These are phyloP conservation scores for Talaromyces pinophilus DNA, from an alignment of 2,329 filamentous ascomycete species.

Conservation along the genomic window DNA sequence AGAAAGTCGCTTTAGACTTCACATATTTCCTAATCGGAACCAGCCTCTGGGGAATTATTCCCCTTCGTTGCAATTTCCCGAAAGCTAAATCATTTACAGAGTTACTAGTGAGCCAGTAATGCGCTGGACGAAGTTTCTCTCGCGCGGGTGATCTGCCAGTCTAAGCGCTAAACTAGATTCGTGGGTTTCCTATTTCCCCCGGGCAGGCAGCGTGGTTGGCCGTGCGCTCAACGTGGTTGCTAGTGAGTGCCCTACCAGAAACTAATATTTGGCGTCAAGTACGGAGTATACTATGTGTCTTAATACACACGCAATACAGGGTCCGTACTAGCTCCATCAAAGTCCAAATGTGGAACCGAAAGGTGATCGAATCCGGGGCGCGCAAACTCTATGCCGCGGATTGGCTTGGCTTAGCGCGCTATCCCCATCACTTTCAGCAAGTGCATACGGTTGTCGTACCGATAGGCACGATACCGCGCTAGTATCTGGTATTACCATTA, in stretches of 20 bases:
- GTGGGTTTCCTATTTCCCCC: conserved; percentile 5
- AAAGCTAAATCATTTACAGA: background rate
- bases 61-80: conserved; percentile 15
- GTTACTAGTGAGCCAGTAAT: background rate
- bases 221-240: background rate
- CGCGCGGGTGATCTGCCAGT: conserved; percentile 8
- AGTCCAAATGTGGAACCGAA: background rate
- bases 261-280: background rate
- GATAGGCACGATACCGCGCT: background rate
- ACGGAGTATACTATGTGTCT: background rate
- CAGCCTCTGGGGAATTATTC: conserved; percentile 1
- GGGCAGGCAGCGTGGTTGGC: background rate
- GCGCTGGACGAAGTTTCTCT: background rate
- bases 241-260: background rate
- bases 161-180: background rate
- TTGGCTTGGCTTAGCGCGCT: conserved; percentile 18
- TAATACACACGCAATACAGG: background rate
- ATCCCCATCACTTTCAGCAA: background rate
- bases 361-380: conserved; percentile 19
- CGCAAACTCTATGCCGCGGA: conserved; percentile 10
- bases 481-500: background rate
- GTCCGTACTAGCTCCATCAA: background rate
- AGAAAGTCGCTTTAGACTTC: background rate
- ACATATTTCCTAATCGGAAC: background rate
- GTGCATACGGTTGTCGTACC: background rate